These are phyloP conservation scores for Globisporangium ultimum DNA, from an alignment of 352 stramenopile genomes.

Conservation along the genomic window DNA sequence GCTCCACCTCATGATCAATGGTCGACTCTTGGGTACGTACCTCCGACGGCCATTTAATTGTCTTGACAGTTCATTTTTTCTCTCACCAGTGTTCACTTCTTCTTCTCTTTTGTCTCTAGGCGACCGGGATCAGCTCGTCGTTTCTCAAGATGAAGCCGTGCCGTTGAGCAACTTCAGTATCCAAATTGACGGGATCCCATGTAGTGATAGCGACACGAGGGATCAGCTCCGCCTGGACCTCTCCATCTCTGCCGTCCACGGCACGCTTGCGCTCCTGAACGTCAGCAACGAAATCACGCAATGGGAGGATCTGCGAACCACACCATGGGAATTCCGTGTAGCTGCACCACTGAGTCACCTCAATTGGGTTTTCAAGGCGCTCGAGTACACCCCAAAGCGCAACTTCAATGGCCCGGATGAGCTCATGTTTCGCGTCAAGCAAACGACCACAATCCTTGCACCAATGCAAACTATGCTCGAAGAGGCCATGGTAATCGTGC, in stretches of 20 bases:
- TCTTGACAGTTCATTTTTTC: background rate
- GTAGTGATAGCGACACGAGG: background rate
- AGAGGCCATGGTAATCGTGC: slow-evolving; percentile 19
- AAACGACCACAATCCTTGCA: background rate
- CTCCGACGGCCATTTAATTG: too few species aligned
- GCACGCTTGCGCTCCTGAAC: slow-evolving; percentile 4
- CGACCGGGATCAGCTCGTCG: slow-evolving; percentile 1
- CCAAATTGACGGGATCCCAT: background rate
- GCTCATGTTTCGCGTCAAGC: slow-evolving; percentile 26
- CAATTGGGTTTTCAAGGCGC: slow-evolving; percentile 13
- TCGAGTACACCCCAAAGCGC: slow-evolving; percentile 23
- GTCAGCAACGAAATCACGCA: too few species aligned
- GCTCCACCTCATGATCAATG: background rate
- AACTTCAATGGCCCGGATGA: slow-evolving; percentile 40
- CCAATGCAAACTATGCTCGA: background rate
- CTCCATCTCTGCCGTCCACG: slow-evolving; percentile 10
- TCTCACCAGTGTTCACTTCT: background rate
- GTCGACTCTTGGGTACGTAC: slow-evolving; percentile 3
- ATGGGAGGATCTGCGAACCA: background rate
- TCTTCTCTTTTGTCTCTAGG: background rate
- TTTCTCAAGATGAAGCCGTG: background rate
- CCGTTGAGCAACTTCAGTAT: slow-evolving; percentile 10
- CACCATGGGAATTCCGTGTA: slow-evolving; percentile 6
- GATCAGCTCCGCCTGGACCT: slow-evolving; percentile 4
- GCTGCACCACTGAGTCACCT: slow-evolving; percentile 2